Evolutionary conservation across 345 rosid species (phyloP).

Genomic region (Angophora floribunda): DNA sequence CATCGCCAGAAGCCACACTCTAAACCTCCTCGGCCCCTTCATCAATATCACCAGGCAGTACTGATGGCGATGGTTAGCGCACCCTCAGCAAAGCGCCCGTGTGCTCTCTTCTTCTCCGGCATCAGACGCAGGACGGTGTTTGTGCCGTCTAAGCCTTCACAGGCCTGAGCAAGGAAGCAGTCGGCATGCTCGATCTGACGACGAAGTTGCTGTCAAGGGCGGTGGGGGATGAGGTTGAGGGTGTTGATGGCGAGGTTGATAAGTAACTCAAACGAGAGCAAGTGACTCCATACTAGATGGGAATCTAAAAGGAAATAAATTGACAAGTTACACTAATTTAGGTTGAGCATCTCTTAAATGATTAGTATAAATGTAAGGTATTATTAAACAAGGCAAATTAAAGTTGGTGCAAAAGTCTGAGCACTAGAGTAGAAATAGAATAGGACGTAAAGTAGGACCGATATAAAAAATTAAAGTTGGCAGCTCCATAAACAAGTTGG

Average conservation of each 20-base stretch:
- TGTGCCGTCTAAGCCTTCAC: not conserved
- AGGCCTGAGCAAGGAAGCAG: slow-evolving; percentile 34
- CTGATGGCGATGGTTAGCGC: slow-evolving; percentile 23
- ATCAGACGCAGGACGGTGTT: slow-evolving; percentile 23
- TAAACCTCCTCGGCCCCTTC: slow-evolving; percentile 27
- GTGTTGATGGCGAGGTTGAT: not conserved
- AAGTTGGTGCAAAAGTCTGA: not conserved
- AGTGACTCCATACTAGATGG: too few species aligned
- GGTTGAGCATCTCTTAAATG: not conserved
- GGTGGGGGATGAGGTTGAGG: slow-evolving; percentile 6
- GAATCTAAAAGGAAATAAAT: not conserved
- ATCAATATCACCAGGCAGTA: slow-evolving; percentile 23
- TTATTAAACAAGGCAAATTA: not conserved
- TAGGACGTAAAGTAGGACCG: too few species aligned
- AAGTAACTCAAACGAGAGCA: not conserved
- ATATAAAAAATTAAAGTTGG: not conserved
- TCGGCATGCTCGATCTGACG: not conserved
- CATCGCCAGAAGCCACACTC: slow-evolving; percentile 33
- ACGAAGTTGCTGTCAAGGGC: slow-evolving; percentile 17
- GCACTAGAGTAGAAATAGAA: too few species aligned
- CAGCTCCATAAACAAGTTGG: not conserved
- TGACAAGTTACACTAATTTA: not conserved
- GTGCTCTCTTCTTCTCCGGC: slow-evolving; percentile 23
- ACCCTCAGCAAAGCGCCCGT: slow-evolving; percentile 46
- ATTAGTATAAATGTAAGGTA: not conserved